Percentiles rank a stretch among this genome's conserved stretches.
Conservation (phyloP, 768 basidiomycete genomes). For the Trametes punicea region DNA sequence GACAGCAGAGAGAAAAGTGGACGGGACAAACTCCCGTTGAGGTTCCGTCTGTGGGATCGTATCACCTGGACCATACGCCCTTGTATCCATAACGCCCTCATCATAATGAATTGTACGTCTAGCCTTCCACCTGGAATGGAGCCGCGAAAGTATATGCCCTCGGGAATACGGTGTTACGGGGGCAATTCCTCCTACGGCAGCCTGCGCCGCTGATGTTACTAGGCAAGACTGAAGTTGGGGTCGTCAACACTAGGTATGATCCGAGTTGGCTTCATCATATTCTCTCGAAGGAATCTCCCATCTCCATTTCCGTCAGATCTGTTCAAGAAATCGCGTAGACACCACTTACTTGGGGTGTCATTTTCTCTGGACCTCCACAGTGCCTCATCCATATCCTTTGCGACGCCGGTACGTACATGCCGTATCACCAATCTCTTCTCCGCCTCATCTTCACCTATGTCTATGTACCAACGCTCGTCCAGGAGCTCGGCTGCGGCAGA, state of each 20-base stretch:
- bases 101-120: background rate
- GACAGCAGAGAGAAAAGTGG: constrained; percentile 54
- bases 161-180: too few relatives aligned
- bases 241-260: constrained; percentile 43
- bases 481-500: constrained; percentile 54
- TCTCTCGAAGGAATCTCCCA: constrained; percentile 39
- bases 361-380: constrained; percentile 71
- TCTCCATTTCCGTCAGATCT: constrained; percentile 30
- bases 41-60: background rate
- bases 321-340: background rate
- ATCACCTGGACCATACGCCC: constrained; percentile 1
- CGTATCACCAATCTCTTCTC: constrained; percentile 59
- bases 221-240: constrained; percentile 24
- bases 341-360: constrained; percentile 24
- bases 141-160: too few relatives aligned
- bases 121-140: too few relatives aligned
- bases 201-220: too few relatives aligned
- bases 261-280: constrained; percentile 40
- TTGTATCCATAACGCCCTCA: constrained; percentile 13
- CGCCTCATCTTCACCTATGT: constrained; percentile 54
- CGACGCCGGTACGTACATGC: constrained; percentile 77
- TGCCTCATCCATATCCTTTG: constrained; percentile 61
- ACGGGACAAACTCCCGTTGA: constrained; percentile 14
- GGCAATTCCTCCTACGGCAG: too few relatives aligned
- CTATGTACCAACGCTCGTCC: constrained; percentile 78